Conservation (phyloP, 345 rosid species). For the Physaria fendleri region DNA sequence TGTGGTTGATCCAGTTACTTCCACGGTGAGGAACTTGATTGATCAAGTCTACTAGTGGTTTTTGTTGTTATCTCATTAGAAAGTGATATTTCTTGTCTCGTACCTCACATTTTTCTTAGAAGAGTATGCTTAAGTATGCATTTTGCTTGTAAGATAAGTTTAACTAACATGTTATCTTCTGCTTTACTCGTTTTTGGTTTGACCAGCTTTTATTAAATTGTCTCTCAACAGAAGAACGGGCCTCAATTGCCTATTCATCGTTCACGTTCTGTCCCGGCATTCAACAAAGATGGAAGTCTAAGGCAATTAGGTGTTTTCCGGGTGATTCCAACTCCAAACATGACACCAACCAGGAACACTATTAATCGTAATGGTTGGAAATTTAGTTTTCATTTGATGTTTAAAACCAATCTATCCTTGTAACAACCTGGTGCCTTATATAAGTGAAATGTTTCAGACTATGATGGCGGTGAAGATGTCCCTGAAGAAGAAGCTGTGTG, state of each 20-base stretch:
- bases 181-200: slow-evolving; percentile 13
- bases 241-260: slow-evolving; percentile 55
- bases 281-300: slow-evolving; percentile 52
- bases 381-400: slow-evolving; percentile 29
- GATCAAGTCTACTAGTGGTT: not conserved
- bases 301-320: slow-evolving; percentile 48
- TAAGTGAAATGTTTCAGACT: too few species aligned
- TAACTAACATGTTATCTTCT: slow-evolving; percentile 1
- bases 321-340: slow-evolving; percentile 59
- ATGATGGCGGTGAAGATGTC: slow-evolving; percentile 67
- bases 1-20: slow-evolving; percentile 34
- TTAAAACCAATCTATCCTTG: not conserved
- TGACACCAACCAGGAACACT: slow-evolving; percentile 25
- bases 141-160: slow-evolving; percentile 5
- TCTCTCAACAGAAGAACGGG: slow-evolving; percentile 50
- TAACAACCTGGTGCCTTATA: too few species aligned
- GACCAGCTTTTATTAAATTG: not conserved
- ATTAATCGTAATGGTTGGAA: slow-evolving; percentile 11
- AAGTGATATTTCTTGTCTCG: slow-evolving; percentile 1
- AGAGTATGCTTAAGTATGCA: slow-evolving; percentile 6
- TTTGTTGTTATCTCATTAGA: slow-evolving; percentile 7
- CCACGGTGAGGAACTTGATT: slow-evolving; percentile 36
- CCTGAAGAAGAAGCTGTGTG: slow-evolving; percentile 91
- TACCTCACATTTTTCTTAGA: not conserved
- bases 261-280: slow-evolving; percentile 75